Conservation (phyloP, 164 flowering plant species). For the Cinnamomum micranthum region DNA sequence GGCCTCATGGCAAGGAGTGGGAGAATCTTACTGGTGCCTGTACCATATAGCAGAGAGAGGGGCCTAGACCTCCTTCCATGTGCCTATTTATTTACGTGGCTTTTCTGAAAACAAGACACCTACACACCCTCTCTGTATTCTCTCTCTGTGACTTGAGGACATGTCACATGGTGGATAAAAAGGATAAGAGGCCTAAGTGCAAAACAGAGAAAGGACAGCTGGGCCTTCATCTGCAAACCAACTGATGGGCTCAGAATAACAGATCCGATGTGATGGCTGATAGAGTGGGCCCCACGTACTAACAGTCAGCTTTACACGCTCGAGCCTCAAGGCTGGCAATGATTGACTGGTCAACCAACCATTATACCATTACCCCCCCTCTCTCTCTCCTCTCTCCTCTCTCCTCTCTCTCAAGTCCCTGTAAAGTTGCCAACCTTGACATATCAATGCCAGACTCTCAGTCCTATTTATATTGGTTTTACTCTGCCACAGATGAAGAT, state of each 20-base stretch:
- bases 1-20: no score
- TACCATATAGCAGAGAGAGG: no score
- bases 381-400: not conserved
- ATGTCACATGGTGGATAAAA: conserved; percentile 2
- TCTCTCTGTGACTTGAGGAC: not conserved
- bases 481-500: not conserved
- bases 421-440: not conserved
- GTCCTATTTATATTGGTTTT: not conserved
- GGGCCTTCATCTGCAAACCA: not conserved
- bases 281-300: conserved; percentile 12
- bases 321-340: conserved; percentile 13
- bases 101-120: no score
- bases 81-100: no score
- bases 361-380: not conserved
- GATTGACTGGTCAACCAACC: conserved; percentile 22
- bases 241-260: conserved; percentile 18
- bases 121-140: no score
- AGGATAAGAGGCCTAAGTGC: not conserved
- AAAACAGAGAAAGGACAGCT: not conserved
- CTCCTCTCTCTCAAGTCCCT: no score
- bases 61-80: no score
- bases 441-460: not conserved
- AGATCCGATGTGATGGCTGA: conserved; percentile 26
- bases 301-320: conserved; percentile 7
- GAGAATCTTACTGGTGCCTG: no score